Conservation (phyloP, 2,329 filamentous ascomycete species). For the Aplosporella prunicola region DNA sequence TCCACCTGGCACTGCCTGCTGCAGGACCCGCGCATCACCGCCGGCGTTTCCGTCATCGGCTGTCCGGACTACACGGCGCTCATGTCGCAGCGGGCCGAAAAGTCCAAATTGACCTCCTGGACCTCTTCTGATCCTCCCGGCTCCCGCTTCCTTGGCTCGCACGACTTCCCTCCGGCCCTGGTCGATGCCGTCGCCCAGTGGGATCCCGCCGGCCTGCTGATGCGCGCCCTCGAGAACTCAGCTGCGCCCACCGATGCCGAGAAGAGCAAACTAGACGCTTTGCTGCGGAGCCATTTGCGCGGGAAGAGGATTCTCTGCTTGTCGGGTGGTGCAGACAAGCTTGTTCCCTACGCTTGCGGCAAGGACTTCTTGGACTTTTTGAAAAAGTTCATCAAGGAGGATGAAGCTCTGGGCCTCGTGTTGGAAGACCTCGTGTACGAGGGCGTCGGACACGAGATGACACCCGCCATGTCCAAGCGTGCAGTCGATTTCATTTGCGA, state of each 20-base stretch:
- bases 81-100: conserved; percentile 67
- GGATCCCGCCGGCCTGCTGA: conserved; percentile 69
- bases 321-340: conserved; percentile 57
- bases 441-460: conserved; percentile 61
- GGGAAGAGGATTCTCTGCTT: conserved; percentile 55
- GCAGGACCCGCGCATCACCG: conserved; percentile 66
- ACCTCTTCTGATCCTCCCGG: conserved; percentile 47
- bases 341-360: conserved; percentile 59
- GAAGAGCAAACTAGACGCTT: conserved; percentile 22
- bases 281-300: conserved; percentile 26
- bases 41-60: conserved; percentile 72
- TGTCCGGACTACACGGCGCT: conserved; percentile 81
- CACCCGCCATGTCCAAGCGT: conserved; percentile 55
- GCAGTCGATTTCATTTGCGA: conserved; percentile 53
- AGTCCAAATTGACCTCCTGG: conserved; percentile 57
- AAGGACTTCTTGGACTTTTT: conserved; percentile 54
- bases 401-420: conserved; percentile 39
- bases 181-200: conserved; percentile 52
- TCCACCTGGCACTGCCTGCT: conserved; percentile 77
- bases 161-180: conserved; percentile 64
- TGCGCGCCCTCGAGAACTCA: conserved; percentile 30
- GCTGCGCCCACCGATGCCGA: conserved; percentile 19
- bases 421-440: conserved; percentile 60
- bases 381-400: conserved; percentile 46
- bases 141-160: conserved; percentile 61